Conservation (phyloP, 441 rosid species). For the Syzygium malaccense region DNA sequence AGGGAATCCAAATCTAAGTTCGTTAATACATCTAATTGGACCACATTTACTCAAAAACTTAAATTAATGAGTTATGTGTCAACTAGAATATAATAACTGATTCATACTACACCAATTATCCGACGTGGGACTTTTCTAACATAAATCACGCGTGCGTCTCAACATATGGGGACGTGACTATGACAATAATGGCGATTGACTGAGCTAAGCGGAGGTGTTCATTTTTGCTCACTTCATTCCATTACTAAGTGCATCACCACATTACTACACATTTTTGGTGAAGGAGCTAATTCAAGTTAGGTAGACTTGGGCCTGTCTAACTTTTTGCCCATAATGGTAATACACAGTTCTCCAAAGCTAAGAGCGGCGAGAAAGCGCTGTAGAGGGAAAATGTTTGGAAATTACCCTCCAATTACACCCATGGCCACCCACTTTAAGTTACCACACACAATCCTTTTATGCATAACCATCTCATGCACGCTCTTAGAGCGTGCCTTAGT, state of each 20-base stretch:
- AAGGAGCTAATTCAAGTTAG: neutral
- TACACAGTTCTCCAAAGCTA: neutral
- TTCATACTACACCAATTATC: accelerated
- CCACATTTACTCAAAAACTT: neutral
- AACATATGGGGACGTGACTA: neutral
- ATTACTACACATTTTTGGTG: neutral
- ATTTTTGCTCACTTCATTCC: neutral
- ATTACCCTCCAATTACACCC: neutral
- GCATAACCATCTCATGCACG: neutral
- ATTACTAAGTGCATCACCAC: neutral
- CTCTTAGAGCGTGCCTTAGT: neutral
- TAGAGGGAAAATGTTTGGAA: neutral
- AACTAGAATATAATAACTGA: neutral
- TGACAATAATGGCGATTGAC: neutral
- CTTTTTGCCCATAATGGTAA: neutral
- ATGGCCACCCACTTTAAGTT: neutral
- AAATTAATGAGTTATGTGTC: neutral
- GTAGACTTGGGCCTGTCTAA: neutral
- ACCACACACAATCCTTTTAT: neutral
- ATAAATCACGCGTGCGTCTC: neutral
- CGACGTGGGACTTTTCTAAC: accelerated
- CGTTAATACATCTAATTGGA: no score
- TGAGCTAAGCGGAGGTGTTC: neutral
- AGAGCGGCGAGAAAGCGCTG: neutral
- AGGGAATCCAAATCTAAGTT: no score